phyloP scores from a whole-genome alignment of 1,284 basidiomycete species.

The Thecaphora thlaspeos region DNA sequence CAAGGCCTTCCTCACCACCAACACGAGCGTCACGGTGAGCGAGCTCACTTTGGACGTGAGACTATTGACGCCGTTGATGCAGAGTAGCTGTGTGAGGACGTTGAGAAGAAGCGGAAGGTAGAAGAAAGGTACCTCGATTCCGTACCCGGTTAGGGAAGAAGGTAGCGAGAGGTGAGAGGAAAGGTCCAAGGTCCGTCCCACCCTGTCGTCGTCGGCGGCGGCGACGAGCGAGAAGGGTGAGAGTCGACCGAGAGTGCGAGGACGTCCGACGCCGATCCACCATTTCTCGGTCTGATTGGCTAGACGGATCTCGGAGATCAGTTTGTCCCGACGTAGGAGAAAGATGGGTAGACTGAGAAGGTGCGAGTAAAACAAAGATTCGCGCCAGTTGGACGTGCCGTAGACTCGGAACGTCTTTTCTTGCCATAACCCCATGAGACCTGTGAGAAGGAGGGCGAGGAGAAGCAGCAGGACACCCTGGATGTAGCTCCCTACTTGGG shows the following conservation, averaged over 20 bases:
- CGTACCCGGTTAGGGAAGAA: background rate
- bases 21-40: conserved; percentile 80
- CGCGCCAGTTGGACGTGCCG: conserved; percentile 72
- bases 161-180: conserved; percentile 48
- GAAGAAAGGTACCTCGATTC: conserved; percentile 65
- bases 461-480: conserved; percentile 73
- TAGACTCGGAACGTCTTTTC: conserved; percentile 76
- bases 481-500: conserved; percentile 61
- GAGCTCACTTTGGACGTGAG: conserved; percentile 72
- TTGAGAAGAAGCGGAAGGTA: conserved; percentile 70
- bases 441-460: conserved; percentile 75
- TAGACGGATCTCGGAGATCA: conserved; percentile 16
- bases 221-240: conserved; percentile 61
- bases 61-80: conserved; percentile 85
- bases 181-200: conserved; percentile 47
- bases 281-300: conserved; percentile 39
- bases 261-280: conserved; percentile 34
- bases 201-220: no score
- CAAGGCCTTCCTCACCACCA: conserved; percentile 84
- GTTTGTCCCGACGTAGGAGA: conserved; percentile 16
- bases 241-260: conserved; percentile 59
- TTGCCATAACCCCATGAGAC: conserved; percentile 80
- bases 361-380: conserved; percentile 79
- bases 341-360: conserved; percentile 74
- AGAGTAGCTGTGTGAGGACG: conserved; percentile 80